Base-by-base conservation (phyloP, 2,329 filamentous ascomycete species). In the Emericellopsis atlantica region DNA sequence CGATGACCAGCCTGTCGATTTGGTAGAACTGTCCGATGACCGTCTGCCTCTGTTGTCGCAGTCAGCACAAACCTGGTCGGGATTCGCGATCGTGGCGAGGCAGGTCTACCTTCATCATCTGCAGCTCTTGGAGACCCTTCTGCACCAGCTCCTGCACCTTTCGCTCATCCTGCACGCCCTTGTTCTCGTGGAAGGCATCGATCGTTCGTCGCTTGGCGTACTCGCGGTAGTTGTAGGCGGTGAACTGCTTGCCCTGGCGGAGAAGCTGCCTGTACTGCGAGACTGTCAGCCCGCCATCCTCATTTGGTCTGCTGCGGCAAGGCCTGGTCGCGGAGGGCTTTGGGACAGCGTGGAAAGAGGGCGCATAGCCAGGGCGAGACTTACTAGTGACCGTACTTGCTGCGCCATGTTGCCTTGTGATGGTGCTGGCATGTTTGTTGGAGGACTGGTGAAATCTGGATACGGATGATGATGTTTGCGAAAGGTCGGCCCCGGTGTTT, bases 151-250 rank as follows among this genome's bases (percentile, higher is more conserved):
- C 88, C 62, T 96, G 88, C 59, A 94, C 72, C 64, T 73, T 71
- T 47, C 86, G 72, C 49, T 77, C 72, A 56, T 95, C 92, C 36
- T 76, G 66, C 53, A 87, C 81, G 42, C 63, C 58, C 61, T 77
- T 74, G 61, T 93, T 74, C 60, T 94, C 87, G 53, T 83, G 76
- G 63, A 96, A 98, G 5, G 86, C 81, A 68, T 96, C 92, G 59
- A 76, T 76, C 58, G 92, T 95, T 61, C 90, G 78, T 57, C 92
- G 81, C 64, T 81, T 84, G 41, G 92, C 89, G 64, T 98, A 98
- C 61, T 95, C 90, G 65, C 92, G 79, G 73, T 95, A 98, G 67
- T 96, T 98, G 71, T 96, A 98, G 51, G 84, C 79, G 46, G 87
- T 77, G 62, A 98, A 96, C 56, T 95, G 84, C 46, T 74, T 72